Percentiles rank a stretch among this genome's conserved stretches.
These are phyloP conservation scores for Chaetoscypha palmicola DNA, from an alignment of 2,329 filamentous ascomycete species.

Conservation along the genomic window DNA sequence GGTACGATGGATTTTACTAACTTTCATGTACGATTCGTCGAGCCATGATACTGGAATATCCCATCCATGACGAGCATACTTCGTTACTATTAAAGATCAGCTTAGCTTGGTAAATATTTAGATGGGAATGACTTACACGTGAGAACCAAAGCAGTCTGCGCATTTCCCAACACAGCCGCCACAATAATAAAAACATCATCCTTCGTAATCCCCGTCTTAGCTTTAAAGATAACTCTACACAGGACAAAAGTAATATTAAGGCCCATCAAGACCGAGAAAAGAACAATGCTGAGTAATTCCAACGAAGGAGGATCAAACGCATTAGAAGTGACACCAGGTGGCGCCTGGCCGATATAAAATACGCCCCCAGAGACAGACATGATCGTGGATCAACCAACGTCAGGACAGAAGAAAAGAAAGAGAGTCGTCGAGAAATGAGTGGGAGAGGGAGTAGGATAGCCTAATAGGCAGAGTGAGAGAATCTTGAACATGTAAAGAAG, in stretches of 20 bases:
- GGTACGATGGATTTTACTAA: not conserved
- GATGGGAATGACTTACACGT: not conserved
- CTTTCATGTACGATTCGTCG: constrained; percentile 4
- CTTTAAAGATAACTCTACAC: not conserved
- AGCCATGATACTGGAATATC: constrained; percentile 6
- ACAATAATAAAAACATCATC: constrained; percentile 8
- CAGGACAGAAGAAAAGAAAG: not conserved
- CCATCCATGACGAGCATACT: constrained; percentile 7
- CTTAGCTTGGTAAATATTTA: not conserved
- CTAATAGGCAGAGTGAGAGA: no score
- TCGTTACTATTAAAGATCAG: constrained; percentile 2
- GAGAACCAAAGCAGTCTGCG: not conserved
- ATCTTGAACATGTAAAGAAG: no score
- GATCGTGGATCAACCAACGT: not conserved
- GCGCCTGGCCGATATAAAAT: not conserved
- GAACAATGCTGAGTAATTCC: constrained; percentile 1
- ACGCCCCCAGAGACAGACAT: not conserved
- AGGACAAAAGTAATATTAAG: constrained; percentile 6
- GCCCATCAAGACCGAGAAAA: constrained; percentile 3
- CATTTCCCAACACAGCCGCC: not conserved
- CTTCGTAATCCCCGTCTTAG: not conserved
- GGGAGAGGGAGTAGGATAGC: no score
- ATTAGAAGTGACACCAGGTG: constrained; percentile 3
- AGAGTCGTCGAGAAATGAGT: no score
- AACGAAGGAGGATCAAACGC: constrained; percentile 2